A percentile compares a stretch with the other conserved stretches of the same genome.
Conservation (phyloP, 2,329 filamentous ascomycete species). For the Catunica adiposa region DNA sequence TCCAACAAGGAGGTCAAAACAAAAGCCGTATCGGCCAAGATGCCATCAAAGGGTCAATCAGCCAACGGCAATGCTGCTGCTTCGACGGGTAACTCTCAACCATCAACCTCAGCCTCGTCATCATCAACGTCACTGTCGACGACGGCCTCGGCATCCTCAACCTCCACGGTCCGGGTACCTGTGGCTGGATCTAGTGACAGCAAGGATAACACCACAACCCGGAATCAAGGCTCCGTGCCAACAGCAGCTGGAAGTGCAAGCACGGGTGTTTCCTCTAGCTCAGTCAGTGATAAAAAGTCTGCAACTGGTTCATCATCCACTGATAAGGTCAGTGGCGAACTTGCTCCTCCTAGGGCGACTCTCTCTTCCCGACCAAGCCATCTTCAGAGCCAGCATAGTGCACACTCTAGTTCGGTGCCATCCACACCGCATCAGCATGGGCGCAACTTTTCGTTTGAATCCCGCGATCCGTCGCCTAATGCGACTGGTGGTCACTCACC, state of each 20-base stretch:
- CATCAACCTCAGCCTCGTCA: conserved; percentile 17
- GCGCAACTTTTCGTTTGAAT: conserved; percentile 65
- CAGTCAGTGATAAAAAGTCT: conserved; percentile 16
- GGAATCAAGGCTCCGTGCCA: background rate
- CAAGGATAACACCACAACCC: background rate
- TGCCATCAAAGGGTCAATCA: conserved; percentile 11
- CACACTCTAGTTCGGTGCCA: conserved; percentile 74
- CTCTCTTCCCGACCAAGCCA: conserved; percentile 17
- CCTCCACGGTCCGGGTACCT: background rate
- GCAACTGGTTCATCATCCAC: conserved; percentile 21
- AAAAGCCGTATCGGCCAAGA: conserved; percentile 1
- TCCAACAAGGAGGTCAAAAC: background rate
- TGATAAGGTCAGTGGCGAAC: conserved; percentile 16
- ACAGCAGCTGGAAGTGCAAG: background rate
- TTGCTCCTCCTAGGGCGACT: conserved; percentile 15
- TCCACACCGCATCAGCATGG: conserved; percentile 85
- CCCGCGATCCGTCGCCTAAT: conserved; percentile 63
- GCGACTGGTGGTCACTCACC: conserved; percentile 67
- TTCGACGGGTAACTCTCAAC: background rate
- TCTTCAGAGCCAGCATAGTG: conserved; percentile 16
- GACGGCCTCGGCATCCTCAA: background rate
- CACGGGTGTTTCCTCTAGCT: conserved; percentile 3
- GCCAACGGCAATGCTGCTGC: conserved; percentile 1
- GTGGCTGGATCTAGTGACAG: background rate
- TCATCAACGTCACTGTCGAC: conserved; percentile 15